phyloP scores from a whole-genome alignment of 2,329 filamentous ascomycete species.

The Biscogniauxia sp. region DNA sequence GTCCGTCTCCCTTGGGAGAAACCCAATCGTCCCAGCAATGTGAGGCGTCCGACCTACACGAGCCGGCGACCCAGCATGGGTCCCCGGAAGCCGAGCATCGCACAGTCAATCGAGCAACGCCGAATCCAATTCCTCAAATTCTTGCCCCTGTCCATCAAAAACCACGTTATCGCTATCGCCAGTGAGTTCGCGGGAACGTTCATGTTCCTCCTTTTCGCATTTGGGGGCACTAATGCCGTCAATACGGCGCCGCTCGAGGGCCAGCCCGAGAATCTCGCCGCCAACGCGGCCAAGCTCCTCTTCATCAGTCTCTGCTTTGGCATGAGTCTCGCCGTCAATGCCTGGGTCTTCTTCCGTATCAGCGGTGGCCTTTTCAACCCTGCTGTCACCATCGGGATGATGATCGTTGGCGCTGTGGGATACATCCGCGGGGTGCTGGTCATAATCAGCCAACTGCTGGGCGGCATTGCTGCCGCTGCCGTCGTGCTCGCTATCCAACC shows the following conservation, averaged over 20 bases:
- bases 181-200: slow-evolving; percentile 34
- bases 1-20: slow-evolving; percentile 10
- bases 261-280: slow-evolving; percentile 17
- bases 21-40: slow-evolving; percentile 5
- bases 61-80: slow-evolving; percentile 6
- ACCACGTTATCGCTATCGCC: slow-evolving; percentile 28
- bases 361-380: slow-evolving; percentile 34
- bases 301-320: slow-evolving; percentile 38
- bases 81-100: slow-evolving; percentile 5
- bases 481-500: slow-evolving; percentile 49
- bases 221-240: slow-evolving; percentile 32
- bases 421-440: slow-evolving; percentile 41
- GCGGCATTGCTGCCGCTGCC: slow-evolving; percentile 47
- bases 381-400: slow-evolving; percentile 45
- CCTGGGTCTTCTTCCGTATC: slow-evolving; percentile 45
- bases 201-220: slow-evolving; percentile 35
- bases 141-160: slow-evolving; percentile 21
- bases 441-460: slow-evolving; percentile 47
- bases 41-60: slow-evolving; percentile 3
- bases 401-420: slow-evolving; percentile 41
- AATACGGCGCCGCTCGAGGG: slow-evolving; percentile 23
- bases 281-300: slow-evolving; percentile 28
- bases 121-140: slow-evolving; percentile 11
- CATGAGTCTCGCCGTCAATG: slow-evolving; percentile 39
- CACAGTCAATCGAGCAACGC: slow-evolving; percentile 7